Conservation (phyloP, 345 rosid species). For the Orychophragmus violaceus region DNA sequence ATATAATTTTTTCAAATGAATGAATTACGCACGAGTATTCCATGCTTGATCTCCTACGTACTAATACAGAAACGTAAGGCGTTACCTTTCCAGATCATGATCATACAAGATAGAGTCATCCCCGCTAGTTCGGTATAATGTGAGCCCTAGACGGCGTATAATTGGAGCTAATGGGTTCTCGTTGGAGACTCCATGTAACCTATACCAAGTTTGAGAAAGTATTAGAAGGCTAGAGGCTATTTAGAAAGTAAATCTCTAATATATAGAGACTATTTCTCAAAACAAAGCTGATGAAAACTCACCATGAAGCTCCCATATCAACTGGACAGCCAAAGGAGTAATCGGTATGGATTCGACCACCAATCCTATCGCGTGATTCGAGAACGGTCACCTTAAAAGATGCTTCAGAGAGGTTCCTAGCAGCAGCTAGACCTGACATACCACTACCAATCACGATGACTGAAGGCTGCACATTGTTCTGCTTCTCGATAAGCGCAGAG, state of each 20-base stretch:
- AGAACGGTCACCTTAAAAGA: slow-evolving; percentile 65
- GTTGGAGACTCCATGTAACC: slow-evolving; percentile 90
- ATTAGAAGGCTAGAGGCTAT: background rate
- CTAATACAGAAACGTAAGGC: background rate
- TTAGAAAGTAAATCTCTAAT: background rate
- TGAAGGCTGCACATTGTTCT: slow-evolving; percentile 44
- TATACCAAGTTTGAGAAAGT: slow-evolving; percentile 20
- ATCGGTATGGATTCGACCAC: slow-evolving; percentile 90
- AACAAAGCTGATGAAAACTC: no score
- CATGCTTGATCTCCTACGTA: no score
- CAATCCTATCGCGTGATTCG: slow-evolving; percentile 83
- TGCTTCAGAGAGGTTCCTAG: slow-evolving; percentile 59
- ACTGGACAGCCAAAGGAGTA: slow-evolving; percentile 88
- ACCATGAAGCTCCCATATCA: slow-evolving; percentile 89
- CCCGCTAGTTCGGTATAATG: slow-evolving; percentile 79
- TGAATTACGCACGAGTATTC: no score
- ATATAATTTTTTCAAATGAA: no score
- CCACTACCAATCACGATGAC: slow-evolving; percentile 88
- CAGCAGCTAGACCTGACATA: slow-evolving; percentile 87
- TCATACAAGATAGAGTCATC: slow-evolving; percentile 85
- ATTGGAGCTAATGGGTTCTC: slow-evolving; percentile 92
- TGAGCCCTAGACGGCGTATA: slow-evolving; percentile 66
- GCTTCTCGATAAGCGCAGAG: slow-evolving; percentile 38
- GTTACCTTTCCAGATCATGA: slow-evolving; percentile 90
- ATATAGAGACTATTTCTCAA: background rate